Evolutionary conservation across 1,284 basidiomycete genomes (phyloP).

Genomic region (Exobasidium rhododendri): DNA sequence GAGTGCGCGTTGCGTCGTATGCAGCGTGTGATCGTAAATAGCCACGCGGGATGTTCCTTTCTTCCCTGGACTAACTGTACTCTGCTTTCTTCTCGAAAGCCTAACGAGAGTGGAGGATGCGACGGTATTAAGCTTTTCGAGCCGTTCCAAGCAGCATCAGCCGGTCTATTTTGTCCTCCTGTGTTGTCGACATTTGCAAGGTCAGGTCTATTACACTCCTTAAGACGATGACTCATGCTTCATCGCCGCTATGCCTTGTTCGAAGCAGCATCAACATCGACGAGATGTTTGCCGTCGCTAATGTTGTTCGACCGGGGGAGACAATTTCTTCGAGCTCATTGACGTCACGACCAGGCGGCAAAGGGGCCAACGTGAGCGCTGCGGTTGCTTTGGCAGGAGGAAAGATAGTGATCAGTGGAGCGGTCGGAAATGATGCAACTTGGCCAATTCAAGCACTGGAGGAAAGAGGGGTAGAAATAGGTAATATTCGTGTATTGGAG

Average conservation of each 20-base stretch:
- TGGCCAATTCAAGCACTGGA: conserved; percentile 48
- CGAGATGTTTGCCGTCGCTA: conserved; percentile 36
- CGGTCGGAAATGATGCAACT: conserved; percentile 45
- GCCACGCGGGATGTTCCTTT: background rate
- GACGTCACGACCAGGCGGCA: conserved; percentile 44
- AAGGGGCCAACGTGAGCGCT: conserved; percentile 51
- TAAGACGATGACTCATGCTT: too few relatives aligned
- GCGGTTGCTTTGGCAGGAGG: conserved; percentile 45
- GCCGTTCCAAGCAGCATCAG: too few relatives aligned
- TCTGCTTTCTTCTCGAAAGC: too few relatives aligned
- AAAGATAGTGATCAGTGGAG: conserved; percentile 32
- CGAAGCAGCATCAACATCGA: conserved; percentile 53
- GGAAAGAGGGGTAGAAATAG: conserved; percentile 30
- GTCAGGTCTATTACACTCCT: too few relatives aligned
- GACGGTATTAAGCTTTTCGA: too few relatives aligned
- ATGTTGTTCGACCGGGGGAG: conserved; percentile 27
- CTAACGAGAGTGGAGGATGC: too few relatives aligned
- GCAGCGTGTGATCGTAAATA: background rate
- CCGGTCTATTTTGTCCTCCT: too few relatives aligned
- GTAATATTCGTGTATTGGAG: conserved; percentile 28
- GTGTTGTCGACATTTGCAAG: too few relatives aligned
- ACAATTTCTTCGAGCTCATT: conserved; percentile 46
- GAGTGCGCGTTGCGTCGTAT: background rate
- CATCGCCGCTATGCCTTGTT: conserved; percentile 39
- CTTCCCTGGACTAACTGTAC: too few relatives aligned